A percentile compares a stretch with the other conserved stretches of the same genome.
Evolutionary conservation across 108 stramenopile species (phyloP).

Genomic region (Asterionellopsis glacialis): DNA sequence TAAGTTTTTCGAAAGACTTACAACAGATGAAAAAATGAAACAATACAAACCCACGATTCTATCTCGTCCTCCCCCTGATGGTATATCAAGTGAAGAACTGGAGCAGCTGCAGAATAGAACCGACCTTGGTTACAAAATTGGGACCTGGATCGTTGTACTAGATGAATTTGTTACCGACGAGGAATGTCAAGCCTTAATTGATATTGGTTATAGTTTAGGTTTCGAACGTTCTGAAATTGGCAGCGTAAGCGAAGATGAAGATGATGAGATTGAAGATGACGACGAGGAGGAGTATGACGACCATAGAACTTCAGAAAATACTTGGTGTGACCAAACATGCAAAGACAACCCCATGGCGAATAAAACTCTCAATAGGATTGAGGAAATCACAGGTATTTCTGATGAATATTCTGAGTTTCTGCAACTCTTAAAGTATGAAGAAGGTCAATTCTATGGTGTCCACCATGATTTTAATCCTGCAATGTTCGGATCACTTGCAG

Average conservation of each 20-base stretch:
- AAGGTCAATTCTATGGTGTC: constrained; percentile 34
- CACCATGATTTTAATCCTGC: constrained; percentile 54
- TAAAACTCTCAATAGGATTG: constrained; percentile 42
- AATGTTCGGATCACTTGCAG: constrained; percentile 31
- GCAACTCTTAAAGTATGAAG: constrained; percentile 58
- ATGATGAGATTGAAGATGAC: too few relatives aligned
- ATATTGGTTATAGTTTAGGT: constrained; percentile 36
- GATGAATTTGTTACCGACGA: constrained; percentile 59
- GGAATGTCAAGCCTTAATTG: constrained; percentile 58
- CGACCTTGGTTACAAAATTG: constrained; percentile 4
- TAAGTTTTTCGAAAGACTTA: constrained; percentile 11
- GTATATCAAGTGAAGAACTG: too few relatives aligned
- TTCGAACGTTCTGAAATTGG: constrained; percentile 66
- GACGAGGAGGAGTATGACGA: constrained; percentile 7
- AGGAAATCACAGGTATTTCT: constrained; percentile 29
- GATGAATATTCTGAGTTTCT: constrained; percentile 57
- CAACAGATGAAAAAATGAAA: constrained; percentile 3
- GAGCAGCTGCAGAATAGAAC: too few relatives aligned
- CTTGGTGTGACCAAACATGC: constrained; percentile 23
- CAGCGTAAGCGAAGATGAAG: too few relatives aligned
- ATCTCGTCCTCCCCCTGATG: constrained; percentile 24
- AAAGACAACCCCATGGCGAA: constrained; percentile 3
- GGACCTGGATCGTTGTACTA: constrained; percentile 77
- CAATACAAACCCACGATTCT: constrained; percentile 28
- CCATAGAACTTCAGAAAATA: constrained; percentile 38